Evolutionary conservation across 1,284 basidiomycete species (phyloP).

Genomic region (Sporisorium sorghi): DNA sequence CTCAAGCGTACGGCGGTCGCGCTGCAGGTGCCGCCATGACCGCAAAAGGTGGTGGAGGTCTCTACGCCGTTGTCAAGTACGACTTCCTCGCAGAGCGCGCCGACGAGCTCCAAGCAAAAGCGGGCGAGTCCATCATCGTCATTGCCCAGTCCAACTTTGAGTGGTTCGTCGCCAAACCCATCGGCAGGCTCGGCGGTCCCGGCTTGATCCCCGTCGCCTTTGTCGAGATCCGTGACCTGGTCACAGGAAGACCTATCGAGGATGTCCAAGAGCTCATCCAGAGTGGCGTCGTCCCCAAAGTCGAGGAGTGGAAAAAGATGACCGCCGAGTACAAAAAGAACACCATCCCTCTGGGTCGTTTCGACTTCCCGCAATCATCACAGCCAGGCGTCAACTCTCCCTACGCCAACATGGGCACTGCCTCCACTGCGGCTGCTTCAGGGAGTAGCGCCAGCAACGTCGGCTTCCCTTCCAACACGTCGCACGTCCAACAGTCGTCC

Average conservation of each 20-base stretch:
- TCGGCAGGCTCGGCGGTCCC: constrained; percentile 90
- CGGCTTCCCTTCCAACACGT: constrained; percentile 11
- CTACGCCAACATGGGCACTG: constrained; percentile 35
- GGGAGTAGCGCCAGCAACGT: constrained; percentile 31
- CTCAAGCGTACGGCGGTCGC: constrained; percentile 41
- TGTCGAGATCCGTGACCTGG: constrained; percentile 92
- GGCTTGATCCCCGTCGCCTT: constrained; percentile 96
- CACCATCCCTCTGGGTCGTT: constrained; percentile 87
- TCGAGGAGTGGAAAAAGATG: constrained; percentile 97
- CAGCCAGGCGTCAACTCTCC: constrained; percentile 44
- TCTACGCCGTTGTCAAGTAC: constrained; percentile 92
- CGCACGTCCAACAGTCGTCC: constrained; percentile 29
- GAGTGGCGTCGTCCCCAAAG: constrained; percentile 85
- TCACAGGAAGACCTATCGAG: constrained; percentile 75
- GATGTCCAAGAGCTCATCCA: constrained; percentile 84
- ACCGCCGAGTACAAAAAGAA: constrained; percentile 95
- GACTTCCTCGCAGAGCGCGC: constrained; percentile 93
- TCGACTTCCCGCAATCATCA: constrained; percentile 46
- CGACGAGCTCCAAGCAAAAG: constrained; percentile 94
- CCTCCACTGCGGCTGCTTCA: constrained; percentile 26
- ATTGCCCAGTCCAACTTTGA: constrained; percentile 66
- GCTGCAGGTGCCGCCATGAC: constrained; percentile 51
- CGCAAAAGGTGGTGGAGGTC: constrained; percentile 64
- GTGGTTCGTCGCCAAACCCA: constrained; percentile 83
- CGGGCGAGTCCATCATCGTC: constrained; percentile 88